These are phyloP conservation scores for Aspergillus transmontanensis DNA, from an alignment of 2,329 filamentous ascomycete genomes.

Conservation along the genomic window DNA sequence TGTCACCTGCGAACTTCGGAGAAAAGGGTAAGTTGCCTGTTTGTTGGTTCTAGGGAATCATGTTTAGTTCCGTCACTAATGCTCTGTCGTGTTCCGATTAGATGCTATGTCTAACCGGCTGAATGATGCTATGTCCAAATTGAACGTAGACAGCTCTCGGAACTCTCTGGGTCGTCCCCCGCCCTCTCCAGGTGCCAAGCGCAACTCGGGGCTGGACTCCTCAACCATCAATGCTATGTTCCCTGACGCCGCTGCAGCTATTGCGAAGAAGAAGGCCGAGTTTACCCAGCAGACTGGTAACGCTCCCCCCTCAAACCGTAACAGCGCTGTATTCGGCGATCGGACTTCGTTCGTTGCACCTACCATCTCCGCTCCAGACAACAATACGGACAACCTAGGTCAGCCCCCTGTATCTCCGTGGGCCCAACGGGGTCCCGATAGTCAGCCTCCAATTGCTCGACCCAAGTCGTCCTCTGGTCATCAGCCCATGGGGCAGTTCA, in stretches of 20 bases:
- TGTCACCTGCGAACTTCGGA: conserved; percentile 89
- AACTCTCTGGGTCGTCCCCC: conserved; percentile 84
- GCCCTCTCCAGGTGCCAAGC: conserved; percentile 76
- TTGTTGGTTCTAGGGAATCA: neutral
- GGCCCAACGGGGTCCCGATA: conserved; percentile 61
- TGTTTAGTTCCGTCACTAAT: conserved; percentile 16
- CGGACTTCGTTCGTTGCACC: conserved; percentile 74
- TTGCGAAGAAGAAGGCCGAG: conserved; percentile 96
- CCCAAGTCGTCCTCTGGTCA: conserved; percentile 81
- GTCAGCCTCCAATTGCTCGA: conserved; percentile 57
- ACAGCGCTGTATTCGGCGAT: conserved; percentile 79
- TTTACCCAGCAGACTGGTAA: conserved; percentile 95
- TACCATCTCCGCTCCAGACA: conserved; percentile 71
- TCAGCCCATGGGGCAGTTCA: conserved; percentile 88
- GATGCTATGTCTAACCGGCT: conserved; percentile 96
- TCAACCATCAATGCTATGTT: conserved; percentile 99
- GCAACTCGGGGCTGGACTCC: conserved; percentile 90
- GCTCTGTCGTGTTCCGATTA: conserved; percentile 39
- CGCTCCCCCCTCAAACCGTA: conserved; percentile 85
- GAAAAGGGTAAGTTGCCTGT: conserved; percentile 73
- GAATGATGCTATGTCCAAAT: conserved; percentile 94
- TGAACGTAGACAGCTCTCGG: conserved; percentile 82
- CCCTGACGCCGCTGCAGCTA: conserved; percentile 95
- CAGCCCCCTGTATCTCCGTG: conserved; percentile 79
- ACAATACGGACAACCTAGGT: conserved; percentile 59